These are phyloP conservation scores for Globisporangium emineosum DNA, from an alignment of 352 stramenopile genomes.

Conservation along the genomic window DNA sequence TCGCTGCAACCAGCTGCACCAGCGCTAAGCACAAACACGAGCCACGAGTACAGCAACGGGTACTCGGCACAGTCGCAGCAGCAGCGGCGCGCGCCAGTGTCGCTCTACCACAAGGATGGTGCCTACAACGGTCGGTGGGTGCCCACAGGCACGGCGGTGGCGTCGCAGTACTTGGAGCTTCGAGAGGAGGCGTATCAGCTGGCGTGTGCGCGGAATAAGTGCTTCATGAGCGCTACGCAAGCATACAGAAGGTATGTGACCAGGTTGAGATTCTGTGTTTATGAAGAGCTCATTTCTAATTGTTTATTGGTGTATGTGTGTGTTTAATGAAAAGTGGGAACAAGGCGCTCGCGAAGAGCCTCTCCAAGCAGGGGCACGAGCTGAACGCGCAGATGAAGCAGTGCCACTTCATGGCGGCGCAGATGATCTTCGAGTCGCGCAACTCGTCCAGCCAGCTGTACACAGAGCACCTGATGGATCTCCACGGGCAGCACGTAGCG, in stretches of 20 bases:
- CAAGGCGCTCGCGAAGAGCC: conserved; percentile 59
- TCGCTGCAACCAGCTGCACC: conserved; percentile 38
- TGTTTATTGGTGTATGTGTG: neutral
- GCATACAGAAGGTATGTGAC: conserved; percentile 70
- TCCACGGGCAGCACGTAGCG: conserved; percentile 79
- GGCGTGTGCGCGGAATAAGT: conserved; percentile 81
- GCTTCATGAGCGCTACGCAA: conserved; percentile 84
- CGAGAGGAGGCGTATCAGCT: conserved; percentile 79
- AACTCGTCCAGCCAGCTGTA: conserved; percentile 78
- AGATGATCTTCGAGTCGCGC: conserved; percentile 74
- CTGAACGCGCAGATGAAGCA: conserved; percentile 87
- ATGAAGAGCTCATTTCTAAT: neutral
- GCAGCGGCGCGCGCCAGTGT: conserved; percentile 9
- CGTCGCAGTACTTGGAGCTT: conserved; percentile 70
- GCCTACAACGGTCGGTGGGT: conserved; percentile 52
- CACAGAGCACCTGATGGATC: conserved; percentile 74
- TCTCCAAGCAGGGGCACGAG: conserved; percentile 77
- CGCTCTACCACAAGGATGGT: conserved; percentile 54
- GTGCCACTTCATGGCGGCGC: conserved; percentile 68
- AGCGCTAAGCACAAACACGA: neutral
- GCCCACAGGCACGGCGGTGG: conserved; percentile 50
- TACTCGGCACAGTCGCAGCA: conserved; percentile 16
- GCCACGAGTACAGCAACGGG: conserved; percentile 16
- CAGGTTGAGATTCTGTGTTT: neutral
- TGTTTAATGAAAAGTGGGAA: conserved; percentile 49